A percentile compares a stretch with the other conserved stretches of the same genome.
Evolutionary conservation across 495 filamentous ascomycete genomes (phyloP).

Genomic region (Aspergillus ellipticus): DNA sequence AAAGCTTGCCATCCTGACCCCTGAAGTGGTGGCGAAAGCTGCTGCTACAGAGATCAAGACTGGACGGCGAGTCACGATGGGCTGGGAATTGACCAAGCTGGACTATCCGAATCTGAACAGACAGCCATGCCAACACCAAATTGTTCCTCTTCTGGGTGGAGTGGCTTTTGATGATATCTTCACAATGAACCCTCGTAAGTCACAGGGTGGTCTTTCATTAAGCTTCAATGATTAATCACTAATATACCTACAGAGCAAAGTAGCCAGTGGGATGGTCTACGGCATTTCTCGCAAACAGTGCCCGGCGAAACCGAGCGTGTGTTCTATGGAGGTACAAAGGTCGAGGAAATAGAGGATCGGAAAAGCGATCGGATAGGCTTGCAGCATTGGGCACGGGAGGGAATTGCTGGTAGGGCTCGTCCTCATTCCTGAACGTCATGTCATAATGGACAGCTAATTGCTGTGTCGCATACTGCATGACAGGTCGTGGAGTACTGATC

Average conservation of each 20-base stretch:
- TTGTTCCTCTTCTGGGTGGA: slow-evolving; percentile 38
- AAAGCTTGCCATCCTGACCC: slow-evolving; percentile 39
- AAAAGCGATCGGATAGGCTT: slow-evolving; percentile 46
- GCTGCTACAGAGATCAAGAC: slow-evolving; percentile 35
- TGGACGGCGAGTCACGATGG: slow-evolving; percentile 37
- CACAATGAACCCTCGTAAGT: slow-evolving; percentile 58
- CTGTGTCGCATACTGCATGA: not conserved
- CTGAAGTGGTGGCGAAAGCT: slow-evolving; percentile 36
- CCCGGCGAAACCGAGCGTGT: slow-evolving; percentile 31
- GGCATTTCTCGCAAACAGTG: slow-evolving; percentile 44
- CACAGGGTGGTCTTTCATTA: not conserved
- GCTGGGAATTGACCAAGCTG: slow-evolving; percentile 45
- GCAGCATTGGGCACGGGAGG: slow-evolving; percentile 43
- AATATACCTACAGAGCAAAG: slow-evolving; percentile 41
- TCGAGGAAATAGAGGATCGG: slow-evolving; percentile 47
- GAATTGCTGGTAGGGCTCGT: slow-evolving; percentile 37
- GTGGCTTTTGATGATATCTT: slow-evolving; percentile 60
- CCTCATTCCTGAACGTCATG: not conserved
- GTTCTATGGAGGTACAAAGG: slow-evolving; percentile 51
- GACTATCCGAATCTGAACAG: slow-evolving; percentile 43
- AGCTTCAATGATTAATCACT: not conserved
- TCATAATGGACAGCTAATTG: not conserved
- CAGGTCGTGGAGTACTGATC: slow-evolving; percentile 53
- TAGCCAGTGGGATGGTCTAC: slow-evolving; percentile 71
- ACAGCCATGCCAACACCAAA: slow-evolving; percentile 36